phyloP scores from a whole-genome alignment of 2,329 filamentous ascomycete species.

The Raffaelea ambrosiae region DNA sequence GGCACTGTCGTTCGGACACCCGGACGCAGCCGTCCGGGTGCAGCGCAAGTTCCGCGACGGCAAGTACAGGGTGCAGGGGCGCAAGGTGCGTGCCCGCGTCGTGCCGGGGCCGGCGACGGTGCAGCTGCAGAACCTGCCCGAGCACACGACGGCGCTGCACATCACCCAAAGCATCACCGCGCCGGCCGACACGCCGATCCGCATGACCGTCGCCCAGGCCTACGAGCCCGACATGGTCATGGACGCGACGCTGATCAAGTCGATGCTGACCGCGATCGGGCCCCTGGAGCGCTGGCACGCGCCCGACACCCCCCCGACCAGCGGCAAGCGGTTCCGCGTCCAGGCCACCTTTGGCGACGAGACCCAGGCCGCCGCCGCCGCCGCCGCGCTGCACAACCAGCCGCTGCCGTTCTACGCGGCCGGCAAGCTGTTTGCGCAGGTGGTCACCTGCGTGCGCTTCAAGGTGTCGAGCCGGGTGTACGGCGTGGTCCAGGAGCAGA shows the following conservation, averaged over 20 bases:
- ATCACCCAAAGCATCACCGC: constrained; percentile 14
- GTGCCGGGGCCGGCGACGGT: constrained; percentile 7
- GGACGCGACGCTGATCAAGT: constrained; percentile 16
- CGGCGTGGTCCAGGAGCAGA: constrained; percentile 17
- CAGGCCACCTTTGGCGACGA: constrained; percentile 29
- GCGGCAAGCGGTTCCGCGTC: constrained; percentile 29
- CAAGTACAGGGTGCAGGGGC: constrained; percentile 15
- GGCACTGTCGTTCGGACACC: constrained; percentile 20
- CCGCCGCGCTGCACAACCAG: constrained; percentile 20
- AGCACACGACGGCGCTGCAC: constrained; percentile 9
- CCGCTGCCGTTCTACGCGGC: constrained; percentile 21
- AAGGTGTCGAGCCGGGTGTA: constrained; percentile 26
- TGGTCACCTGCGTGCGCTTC: constrained; percentile 27
- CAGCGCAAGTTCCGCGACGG: constrained; percentile 13
- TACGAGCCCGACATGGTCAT: constrained; percentile 17
- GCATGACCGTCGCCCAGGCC: constrained; percentile 13
- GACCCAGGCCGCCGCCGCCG: constrained; percentile 25
- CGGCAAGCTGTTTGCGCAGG: constrained; percentile 25
- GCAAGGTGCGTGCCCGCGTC: constrained; percentile 9
- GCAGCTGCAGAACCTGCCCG: constrained; percentile 17
- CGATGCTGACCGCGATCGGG: constrained; percentile 21
- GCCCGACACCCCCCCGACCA: constrained; percentile 6
- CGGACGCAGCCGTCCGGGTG: constrained; percentile 14
- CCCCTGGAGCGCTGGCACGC: constrained; percentile 26
- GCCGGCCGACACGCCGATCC: constrained; percentile 8